Base-by-base conservation (phyloP, 2,329 filamentous ascomycete species). In the Bisporella sp. region DNA sequence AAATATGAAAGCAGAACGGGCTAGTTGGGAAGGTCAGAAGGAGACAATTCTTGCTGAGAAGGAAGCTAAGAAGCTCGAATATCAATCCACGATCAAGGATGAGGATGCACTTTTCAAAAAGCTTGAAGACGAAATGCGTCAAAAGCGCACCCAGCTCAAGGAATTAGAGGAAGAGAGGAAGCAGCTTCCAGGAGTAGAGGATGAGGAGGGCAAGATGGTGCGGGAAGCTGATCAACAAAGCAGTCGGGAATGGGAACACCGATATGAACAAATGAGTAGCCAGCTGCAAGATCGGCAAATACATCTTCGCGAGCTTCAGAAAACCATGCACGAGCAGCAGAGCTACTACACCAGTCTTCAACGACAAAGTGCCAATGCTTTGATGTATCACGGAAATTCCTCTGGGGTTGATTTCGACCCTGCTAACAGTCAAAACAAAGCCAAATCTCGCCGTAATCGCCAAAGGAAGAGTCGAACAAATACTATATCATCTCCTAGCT, bases 91-190 rank as follows among this genome's bases (percentile, higher is more conserved):
- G 48, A 83, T 85, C 45, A 68, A 71, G 35, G 71, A 77, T 31
- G 70, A 87, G 28, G 84, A 89, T 59, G 78, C 85, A 40, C 62
- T 9, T 62, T 73, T 67, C 69, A 71, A 58, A 51, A 59, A 65
- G 33, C 71, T 92, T 46, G 88, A 93, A 64, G 78, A 86, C 6
- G 84, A 88, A 54, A 76, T 93, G 31, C 84, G 82, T 57, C 78
- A 87, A 53, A 87, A 85, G 59, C 78, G 81, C n/a, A 72, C 73
- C 29, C 79, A 85, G 56, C 79, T 92, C 57, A 88, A 89, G 64
- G 77, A 83, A 47, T 74, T 90, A 30, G 88, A 93, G 64, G 81
- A 84, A 52, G 79, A 85, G 56, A 72, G 82, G 46, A 85, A 85
- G 65, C 78, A 76, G 50, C 73, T 81, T 9, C 77, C 79, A 2